Evolutionary conservation across 768 basidiomycete species (phyloP), one percentile per base, ranked within the genome.

Genomic region (Boletus speciosus): DNA sequence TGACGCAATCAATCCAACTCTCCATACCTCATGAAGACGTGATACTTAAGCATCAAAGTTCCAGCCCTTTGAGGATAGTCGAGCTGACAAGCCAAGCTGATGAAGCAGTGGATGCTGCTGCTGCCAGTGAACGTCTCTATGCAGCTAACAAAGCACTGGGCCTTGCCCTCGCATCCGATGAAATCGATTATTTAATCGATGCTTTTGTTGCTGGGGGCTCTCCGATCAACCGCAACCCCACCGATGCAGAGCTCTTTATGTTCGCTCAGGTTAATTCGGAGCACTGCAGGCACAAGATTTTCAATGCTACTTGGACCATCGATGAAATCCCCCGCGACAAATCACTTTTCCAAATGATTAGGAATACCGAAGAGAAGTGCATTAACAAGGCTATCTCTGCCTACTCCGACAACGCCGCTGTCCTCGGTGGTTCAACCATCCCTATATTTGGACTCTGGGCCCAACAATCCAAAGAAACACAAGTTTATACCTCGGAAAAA

Each of bases 221-320:
- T 12, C 79, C 88, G 1, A 83, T 89, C 70, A 77, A 78, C 45
- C 84, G 95, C 35, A 87, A 93, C 66, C 97, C 96, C 8, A 97
- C 91, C 37, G 97, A 98, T 67, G 95, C 96, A 4, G 97, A 99
- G 69, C 78, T 99, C 8, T 99, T 99, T 81, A 99, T 98, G 97
- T 99, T 98, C 71, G 96, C 97, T 4, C 97, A 99, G 67, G 96
- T 99, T 69, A 99, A 99, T 74, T 98, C 95, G n/a, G 97, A 99
- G 71, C 97, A 98, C 67, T 99, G 97, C 71, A 81, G 97, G 34
- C 97, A 99, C 79, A 99, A 99, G 74, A 98, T 98, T 61, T 99
- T 98, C 79, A 99, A 99, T 67, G 95, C 97, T 0, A 81, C 89
- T 15, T 99, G 97, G 97, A 90, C 84, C 11, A 82, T 99, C 60